Percentiles rank a stretch among this genome's conserved stretches.
Conservation (phyloP, 2,329 filamentous ascomycete genomes). For the Albifimbria verrucaria region DNA sequence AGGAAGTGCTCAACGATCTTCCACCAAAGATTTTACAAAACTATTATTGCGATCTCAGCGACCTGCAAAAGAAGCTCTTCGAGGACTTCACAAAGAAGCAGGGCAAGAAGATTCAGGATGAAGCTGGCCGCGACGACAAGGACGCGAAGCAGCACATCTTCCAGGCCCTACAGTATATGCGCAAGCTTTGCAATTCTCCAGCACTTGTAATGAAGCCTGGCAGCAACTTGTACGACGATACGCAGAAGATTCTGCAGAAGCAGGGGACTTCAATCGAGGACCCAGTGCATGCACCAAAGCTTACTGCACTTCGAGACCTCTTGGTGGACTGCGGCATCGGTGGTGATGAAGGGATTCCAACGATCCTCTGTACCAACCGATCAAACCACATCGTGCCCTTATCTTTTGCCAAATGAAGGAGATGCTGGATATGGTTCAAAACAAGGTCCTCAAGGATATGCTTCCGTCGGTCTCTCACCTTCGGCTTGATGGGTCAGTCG, state of each 20-base stretch:
- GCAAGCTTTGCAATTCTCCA: constrained; percentile 96
- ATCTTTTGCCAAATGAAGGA: constrained; percentile 99
- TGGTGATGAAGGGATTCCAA: constrained; percentile 60
- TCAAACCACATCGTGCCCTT: constrained; percentile 91
- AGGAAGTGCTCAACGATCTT: constrained; percentile 93
- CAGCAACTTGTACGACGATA: constrained; percentile 85
- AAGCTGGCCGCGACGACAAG: constrained; percentile 81
- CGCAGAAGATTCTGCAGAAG: constrained; percentile 74
- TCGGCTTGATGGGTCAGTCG: constrained; percentile 89
- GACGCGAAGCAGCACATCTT: constrained; percentile 98
- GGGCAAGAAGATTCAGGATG: constrained; percentile 79
- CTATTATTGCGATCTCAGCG: constrained; percentile 97
- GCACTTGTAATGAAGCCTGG: constrained; percentile 94
- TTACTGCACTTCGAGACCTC: constrained; percentile 84
- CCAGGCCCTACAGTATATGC: constrained; percentile 98
- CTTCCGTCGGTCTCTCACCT: constrained; percentile 91
- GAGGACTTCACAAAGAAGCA: constrained; percentile 96
- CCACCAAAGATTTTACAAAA: constrained; percentile 98
- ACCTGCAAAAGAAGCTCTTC: constrained; percentile 90
- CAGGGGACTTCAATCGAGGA: constrained; percentile 83
- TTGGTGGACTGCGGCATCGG: constrained; percentile 99
- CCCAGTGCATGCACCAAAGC: constrained; percentile 84
- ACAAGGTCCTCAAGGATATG: constrained; percentile 83
- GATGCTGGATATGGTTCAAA: constrained; percentile 99
- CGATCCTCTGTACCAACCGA: constrained; percentile 69